Conservation (phyloP, 768 basidiomycete species). For the Phaeotremella fagi region DNA sequence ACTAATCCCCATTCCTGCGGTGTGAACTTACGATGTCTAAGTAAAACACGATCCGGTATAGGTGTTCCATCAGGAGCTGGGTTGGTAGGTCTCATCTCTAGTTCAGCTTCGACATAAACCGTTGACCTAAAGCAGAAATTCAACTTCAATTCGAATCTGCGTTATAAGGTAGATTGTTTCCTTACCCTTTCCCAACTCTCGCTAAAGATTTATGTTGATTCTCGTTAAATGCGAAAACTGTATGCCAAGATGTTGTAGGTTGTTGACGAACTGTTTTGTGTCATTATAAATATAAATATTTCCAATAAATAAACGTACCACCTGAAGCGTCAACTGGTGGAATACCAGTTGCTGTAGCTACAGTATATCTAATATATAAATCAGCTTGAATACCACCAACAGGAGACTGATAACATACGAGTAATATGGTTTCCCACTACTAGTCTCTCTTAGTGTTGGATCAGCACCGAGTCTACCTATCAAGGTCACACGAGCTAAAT, state of each 20-base stretch:
- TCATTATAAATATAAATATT: not conserved
- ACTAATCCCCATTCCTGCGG: too few species aligned
- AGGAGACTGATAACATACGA: slow-evolving; percentile 26
- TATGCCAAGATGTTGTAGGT: slow-evolving; percentile 33
- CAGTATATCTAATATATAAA: slow-evolving; percentile 18
- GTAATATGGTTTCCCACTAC: slow-evolving; percentile 33
- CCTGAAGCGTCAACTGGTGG: slow-evolving; percentile 5
- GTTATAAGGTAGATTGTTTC: not conserved
- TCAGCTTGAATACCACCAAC: not conserved
- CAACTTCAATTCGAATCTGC: not conserved
- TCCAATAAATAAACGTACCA: slow-evolving; percentile 1
- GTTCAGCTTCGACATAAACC: slow-evolving; percentile 36
- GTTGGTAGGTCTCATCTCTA: slow-evolving; percentile 25
- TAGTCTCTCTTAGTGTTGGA: slow-evolving; percentile 24
- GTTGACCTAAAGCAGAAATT: slow-evolving; percentile 14
- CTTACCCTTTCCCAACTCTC: slow-evolving; percentile 32
- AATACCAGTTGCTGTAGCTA: slow-evolving; percentile 23
- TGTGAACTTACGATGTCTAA: slow-evolving; percentile 25
- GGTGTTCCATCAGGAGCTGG: not conserved
- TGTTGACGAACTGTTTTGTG: slow-evolving; percentile 4
- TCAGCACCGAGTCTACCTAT: slow-evolving; percentile 33
- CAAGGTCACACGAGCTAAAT: slow-evolving; percentile 28
- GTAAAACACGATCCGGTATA: slow-evolving; percentile 22
- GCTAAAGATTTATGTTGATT: slow-evolving; percentile 11
- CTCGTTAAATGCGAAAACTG: slow-evolving; percentile 36